Base-by-base conservation (phyloP, 2,329 filamentous ascomycete species). In the Chaetomiaceae sp. region DNA sequence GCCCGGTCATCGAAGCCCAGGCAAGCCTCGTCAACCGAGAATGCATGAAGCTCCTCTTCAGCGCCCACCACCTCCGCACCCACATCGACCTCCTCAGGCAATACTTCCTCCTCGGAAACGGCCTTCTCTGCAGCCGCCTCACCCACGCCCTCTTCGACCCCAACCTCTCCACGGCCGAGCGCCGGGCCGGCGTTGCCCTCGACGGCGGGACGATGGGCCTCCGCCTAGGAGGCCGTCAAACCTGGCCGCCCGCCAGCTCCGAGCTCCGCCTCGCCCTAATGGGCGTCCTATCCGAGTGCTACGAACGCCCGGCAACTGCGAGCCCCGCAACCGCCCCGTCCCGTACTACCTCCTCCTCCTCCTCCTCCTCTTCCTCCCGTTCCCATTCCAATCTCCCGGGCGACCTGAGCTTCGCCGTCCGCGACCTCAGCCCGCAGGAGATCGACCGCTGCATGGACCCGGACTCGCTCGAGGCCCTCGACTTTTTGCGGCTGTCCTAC, bases 211-310 rank as follows among this genome's bases (percentile, higher is more conserved):
- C 81, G 13, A 92, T 95, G 76, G 92, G 94, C 1, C 75, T 97
- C 36, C 86, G 90, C 36, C 75, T 97, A 0, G 87, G 87, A n/a
- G 82, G 81, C 2, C 81, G 90, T 62, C 84, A 89, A 51, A 89
- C 79, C 29, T 97, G 94, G 94, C 94, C 94, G 23, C 94, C 94
- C 4, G 90, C 90, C 21, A 95, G 89, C 67, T 96, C 91, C 0
- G 94, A 97, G 67, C 73, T 99, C n/a, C 83, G 90, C 9, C 76
- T 97, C 5, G 89, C 89, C 0, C 75, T 99, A 16, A 95, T 91
- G 79, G 90, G 90, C 0, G 80, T 97, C 1, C 73, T 97, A 6
- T 79, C 80, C 2, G 91, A 96, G 58, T 89, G 83, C 58, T 89
- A 90, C 61, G 69, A 63, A 14, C 3, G n/a, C n/a, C n/a, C n/a